These are phyloP conservation scores for Wallacemonas sp. DNA, from an alignment of 208 protist genomes.

Conservation along the genomic window DNA sequence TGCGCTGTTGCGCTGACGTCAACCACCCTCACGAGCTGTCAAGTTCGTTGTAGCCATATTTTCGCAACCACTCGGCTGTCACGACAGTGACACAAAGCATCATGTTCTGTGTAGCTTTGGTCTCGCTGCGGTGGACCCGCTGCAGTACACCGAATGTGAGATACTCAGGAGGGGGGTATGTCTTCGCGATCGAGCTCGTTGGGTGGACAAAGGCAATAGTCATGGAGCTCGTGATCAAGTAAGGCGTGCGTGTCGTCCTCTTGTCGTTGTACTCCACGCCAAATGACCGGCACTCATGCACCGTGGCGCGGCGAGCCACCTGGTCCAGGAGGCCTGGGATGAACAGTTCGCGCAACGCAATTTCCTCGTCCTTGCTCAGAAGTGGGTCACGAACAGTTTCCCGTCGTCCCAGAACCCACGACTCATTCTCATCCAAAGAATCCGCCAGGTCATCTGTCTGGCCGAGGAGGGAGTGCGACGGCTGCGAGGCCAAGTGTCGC, in stretches of 20 bases:
- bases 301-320: constrained; percentile 78
- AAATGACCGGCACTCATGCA: constrained; percentile 84
- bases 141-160: constrained; percentile 83
- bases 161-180: constrained; percentile 85
- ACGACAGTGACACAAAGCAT: constrained; percentile 91
- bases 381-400: background rate
- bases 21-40: background rate
- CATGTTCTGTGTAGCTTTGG: constrained; percentile 65
- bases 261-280: constrained; percentile 87
- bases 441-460: constrained; percentile 42
- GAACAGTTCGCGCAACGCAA: constrained; percentile 80
- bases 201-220: constrained; percentile 86
- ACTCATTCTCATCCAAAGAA: constrained; percentile 63
- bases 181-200: constrained; percentile 78
- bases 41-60: constrained; percentile 54
- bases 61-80: constrained; percentile 80
- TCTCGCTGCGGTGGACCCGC: constrained; percentile 68
- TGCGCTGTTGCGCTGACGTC: background rate
- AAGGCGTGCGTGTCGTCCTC: constrained; percentile 74
- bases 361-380: constrained; percentile 51
- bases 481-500: constrained; percentile 27
- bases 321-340: constrained; percentile 88
- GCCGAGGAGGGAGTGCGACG: background rate
- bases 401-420: constrained; percentile 6
- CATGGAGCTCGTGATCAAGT: constrained; percentile 57